Evolutionary conservation across 1,139 yeast species (phyloP).

Genomic region (Pichia sp.): DNA sequence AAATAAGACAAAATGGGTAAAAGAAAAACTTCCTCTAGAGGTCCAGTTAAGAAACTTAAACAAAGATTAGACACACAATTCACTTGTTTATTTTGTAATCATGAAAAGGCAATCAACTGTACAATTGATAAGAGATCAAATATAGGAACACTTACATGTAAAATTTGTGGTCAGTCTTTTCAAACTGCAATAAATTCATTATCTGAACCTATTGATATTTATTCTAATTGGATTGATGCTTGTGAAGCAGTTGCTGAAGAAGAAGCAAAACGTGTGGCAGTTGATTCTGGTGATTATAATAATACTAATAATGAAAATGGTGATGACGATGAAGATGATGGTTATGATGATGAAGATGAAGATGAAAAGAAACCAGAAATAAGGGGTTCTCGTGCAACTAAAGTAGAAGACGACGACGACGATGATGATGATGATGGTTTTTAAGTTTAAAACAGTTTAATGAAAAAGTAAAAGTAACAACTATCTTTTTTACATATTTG

Average conservation of each 20-base stretch:
- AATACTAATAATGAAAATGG: constrained; percentile 26
- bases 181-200: constrained; percentile 82
- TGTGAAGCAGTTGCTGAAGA: constrained; percentile 92
- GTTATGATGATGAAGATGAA: constrained; percentile 22
- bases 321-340: constrained; percentile 27
- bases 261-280: constrained; percentile 33
- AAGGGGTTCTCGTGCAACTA: neutral
- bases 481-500: neutral
- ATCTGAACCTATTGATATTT: constrained; percentile 88
- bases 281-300: constrained; percentile 28
- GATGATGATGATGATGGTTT: constrained; percentile 2
- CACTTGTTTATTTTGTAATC: constrained; percentile 92
- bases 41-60: constrained; percentile 73
- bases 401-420: constrained; percentile 10
- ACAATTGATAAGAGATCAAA: constrained; percentile 81
- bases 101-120: constrained; percentile 87
- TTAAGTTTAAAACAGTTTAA: neutral
- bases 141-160: constrained; percentile 81
- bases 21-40: constrained; percentile 82
- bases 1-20: constrained; percentile 50
- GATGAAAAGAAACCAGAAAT: constrained; percentile 13
- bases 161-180: constrained; percentile 91
- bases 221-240: constrained; percentile 98
- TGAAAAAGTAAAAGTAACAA: neutral
- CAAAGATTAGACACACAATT: constrained; percentile 81